A percentile compares a stretch with the other conserved stretches of the same genome.
These are phyloP conservation scores for Sindora glabra DNA, from an alignment of 306 rosid species.

Conservation along the genomic window DNA sequence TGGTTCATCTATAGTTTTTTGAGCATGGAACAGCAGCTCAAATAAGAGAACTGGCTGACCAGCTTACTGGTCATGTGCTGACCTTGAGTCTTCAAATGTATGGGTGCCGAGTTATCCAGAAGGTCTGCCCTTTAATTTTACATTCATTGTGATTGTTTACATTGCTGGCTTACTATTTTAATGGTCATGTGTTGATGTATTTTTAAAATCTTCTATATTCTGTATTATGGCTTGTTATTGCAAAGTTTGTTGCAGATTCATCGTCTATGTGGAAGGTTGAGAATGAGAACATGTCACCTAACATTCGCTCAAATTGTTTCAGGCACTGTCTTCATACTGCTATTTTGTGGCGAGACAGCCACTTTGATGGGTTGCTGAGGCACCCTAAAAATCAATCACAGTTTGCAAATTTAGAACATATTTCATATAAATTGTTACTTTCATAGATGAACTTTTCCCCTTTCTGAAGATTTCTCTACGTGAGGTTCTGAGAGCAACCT, in stretches of 20 bases:
- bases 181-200: background rate
- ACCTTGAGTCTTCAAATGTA: slow-evolving; percentile 96
- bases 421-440: background rate
- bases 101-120: slow-evolving; percentile 98
- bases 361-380: background rate
- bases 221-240: background rate
- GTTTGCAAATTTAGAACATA: background rate
- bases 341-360: background rate
- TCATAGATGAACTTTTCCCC: too few species aligned
- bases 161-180: background rate
- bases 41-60: slow-evolving; percentile 86
- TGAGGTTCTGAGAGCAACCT: background rate
- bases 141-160: slow-evolving; percentile 4
- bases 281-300: background rate
- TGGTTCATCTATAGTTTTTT: slow-evolving; percentile 63
- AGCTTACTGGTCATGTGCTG: slow-evolving; percentile 74
- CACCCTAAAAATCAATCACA: background rate
- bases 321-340: background rate
- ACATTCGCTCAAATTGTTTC: background rate
- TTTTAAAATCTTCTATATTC: slow-evolving; percentile 4
- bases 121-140: slow-evolving; percentile 40
- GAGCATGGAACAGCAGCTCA: slow-evolving; percentile 82
- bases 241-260: background rate
- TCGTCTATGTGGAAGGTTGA: background rate
- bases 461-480: background rate